These are phyloP conservation scores for Didymella pinodella DNA, from an alignment of 2,329 filamentous ascomycete species.

Conservation along the genomic window DNA sequence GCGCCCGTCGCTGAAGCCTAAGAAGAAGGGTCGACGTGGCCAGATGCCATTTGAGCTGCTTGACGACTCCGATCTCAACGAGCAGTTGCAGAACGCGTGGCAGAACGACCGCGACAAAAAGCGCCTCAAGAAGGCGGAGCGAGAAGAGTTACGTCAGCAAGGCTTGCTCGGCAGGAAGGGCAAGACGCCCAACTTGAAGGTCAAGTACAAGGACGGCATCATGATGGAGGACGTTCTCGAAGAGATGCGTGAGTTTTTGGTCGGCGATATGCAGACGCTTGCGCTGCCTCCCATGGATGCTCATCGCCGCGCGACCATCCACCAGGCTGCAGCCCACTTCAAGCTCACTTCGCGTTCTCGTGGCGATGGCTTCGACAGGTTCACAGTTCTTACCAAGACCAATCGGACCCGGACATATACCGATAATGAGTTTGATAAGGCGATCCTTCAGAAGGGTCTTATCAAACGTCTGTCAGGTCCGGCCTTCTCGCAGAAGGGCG, in stretches of 20 bases:
- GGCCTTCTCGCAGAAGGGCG: constrained; percentile 20
- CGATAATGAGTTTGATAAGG: constrained; percentile 60
- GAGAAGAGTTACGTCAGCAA: constrained; percentile 55
- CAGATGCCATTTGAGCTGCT: constrained; percentile 57
- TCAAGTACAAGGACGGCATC: constrained; percentile 78
- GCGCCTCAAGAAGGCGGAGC: constrained; percentile 56
- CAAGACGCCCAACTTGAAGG: constrained; percentile 61
- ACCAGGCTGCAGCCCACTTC: constrained; percentile 78
- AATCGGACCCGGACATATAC: constrained; percentile 69
- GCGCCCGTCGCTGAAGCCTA: constrained; percentile 70
- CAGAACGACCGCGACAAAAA: constrained; percentile 57
- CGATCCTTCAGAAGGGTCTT: constrained; percentile 58
- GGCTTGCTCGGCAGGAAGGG: constrained; percentile 56
- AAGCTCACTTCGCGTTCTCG: constrained; percentile 84
- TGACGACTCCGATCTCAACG: constrained; percentile 55
- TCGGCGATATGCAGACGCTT: constrained; percentile 69
- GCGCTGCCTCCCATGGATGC: constrained; percentile 86
- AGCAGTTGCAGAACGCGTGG: constrained; percentile 53
- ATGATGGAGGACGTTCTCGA: constrained; percentile 72
- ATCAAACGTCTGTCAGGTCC: constrained; percentile 50
- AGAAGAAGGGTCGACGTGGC: constrained; percentile 68
- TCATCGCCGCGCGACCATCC: constrained; percentile 76
- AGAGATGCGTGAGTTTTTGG: constrained; percentile 76
- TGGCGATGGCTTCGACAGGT: constrained; percentile 75
- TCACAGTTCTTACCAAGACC: constrained; percentile 80